Evolutionary conservation across 306 rosid species (phyloP), one percentile per base, ranked within the genome.

Genomic region (Senna siamea): DNA sequence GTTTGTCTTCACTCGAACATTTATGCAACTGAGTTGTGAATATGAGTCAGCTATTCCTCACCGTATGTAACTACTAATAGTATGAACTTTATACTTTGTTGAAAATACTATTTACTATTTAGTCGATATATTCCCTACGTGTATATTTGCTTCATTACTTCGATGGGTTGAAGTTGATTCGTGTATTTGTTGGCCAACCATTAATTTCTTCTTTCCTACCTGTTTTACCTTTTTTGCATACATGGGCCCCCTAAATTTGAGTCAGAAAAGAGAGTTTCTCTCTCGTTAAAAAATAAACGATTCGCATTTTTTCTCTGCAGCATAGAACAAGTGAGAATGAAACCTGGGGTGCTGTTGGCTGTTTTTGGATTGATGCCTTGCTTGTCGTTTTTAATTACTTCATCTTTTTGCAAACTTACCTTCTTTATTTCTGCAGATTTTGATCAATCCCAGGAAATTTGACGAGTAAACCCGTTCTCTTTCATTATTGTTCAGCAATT

Each of bases 181-280:
- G 53, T 57, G 63, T 65, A 82, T 86, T 88, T 82, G 91, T 86
- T 84, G 90, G 80, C 85, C 92, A 79, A 88, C 82, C 76, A 8
- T 56, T 63, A 64, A 68, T 80, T 73, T 79, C 51, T 78, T 61
- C 50, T 47, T 57, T 79, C 90, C 84, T 76, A 70, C 85, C 69
- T 56, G 34, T 28, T 66, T 35, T 75, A 59, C 54, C 72, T 51
- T 70, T 22, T 26, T 58, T 69, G 48, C 48, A 48, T 35, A 46
- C 53, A 41, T 4, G 34, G 30, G 58, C 46, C 73, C 60, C 71
- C 7, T 11, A 37, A 54, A 51, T 57, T 78, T 37, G 34, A 47
- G 67, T 70, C 43, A 58, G 74, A 66, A 20, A 81, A 63, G 50
- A 56, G 60, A 69, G 15, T 74, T 35, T 19, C 28, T 62, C 38